These are phyloP conservation scores for Melaleuca alternifolia DNA, from an alignment of 345 rosid genomes.

Conservation along the genomic window DNA sequence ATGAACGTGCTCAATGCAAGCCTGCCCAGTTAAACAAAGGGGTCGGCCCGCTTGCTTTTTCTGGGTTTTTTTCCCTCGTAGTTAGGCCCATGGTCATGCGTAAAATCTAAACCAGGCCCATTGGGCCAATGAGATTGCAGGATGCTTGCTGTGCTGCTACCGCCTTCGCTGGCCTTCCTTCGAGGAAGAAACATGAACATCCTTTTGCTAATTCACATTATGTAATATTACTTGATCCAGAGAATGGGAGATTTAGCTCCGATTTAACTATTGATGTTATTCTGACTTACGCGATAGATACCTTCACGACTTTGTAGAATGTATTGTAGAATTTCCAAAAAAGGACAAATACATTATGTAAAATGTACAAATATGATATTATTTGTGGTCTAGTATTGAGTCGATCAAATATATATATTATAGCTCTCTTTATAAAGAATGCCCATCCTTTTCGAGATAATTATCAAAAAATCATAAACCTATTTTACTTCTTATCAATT, in stretches of 20 bases:
- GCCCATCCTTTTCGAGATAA: fast-evolving
- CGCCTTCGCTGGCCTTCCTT: background rate
- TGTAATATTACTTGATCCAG: background rate
- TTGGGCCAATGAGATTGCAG: background rate
- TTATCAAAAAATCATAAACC: too few relatives aligned
- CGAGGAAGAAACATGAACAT: background rate
- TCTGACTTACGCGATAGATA: background rate
- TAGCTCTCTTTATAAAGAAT: background rate
- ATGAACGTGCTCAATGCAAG: background rate
- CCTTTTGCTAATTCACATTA: background rate
- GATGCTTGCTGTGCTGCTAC: background rate
- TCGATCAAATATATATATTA: background rate
- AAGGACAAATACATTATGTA: background rate
- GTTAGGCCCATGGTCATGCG: background rate
- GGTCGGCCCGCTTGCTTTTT: background rate
- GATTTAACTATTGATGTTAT: background rate
- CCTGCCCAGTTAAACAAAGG: background rate
- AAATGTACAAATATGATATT: background rate
- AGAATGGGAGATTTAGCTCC: background rate
- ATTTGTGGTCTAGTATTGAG: background rate
- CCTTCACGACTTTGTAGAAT: background rate
- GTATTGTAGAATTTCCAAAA: background rate
- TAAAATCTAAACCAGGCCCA: background rate
- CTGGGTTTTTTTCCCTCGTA: background rate
- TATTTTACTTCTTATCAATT: too few relatives aligned